Percentiles rank a stretch among this genome's conserved stretches.
Conservation (phyloP, 2,329 filamentous ascomycete species). For the Calonectria ilicicola region DNA sequence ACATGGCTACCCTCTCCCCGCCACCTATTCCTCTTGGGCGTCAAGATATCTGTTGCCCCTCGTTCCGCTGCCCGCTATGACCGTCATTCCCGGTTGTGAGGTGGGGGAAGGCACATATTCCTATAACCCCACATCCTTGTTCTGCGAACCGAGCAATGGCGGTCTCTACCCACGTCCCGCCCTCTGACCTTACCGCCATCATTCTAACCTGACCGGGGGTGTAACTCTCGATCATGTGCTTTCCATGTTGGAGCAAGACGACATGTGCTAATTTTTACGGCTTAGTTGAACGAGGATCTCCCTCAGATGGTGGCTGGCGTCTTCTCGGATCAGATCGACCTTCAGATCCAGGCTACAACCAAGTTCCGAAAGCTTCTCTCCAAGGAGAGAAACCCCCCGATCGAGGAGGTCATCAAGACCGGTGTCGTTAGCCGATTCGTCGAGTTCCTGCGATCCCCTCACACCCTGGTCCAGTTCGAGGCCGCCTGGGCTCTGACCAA, state of each 20-base stretch:
- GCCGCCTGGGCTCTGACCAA: constrained; percentile 99
- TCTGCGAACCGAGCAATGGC: constrained; percentile 30
- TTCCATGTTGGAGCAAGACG: constrained; percentile 20
- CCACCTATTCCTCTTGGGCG: neutral
- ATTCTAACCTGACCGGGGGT: neutral
- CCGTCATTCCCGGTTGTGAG: constrained; percentile 39
- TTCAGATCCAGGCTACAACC: constrained; percentile 96
- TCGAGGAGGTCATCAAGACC: constrained; percentile 99
- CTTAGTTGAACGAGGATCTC: constrained; percentile 94
- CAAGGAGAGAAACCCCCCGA: constrained; percentile 98
- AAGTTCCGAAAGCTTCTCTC: constrained; percentile 98
- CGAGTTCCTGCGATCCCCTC: constrained; percentile 96
- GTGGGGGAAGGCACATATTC: constrained; percentile 47
- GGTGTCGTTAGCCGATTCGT: constrained; percentile 98
- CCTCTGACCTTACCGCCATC: constrained; percentile 17
- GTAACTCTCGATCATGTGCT: neutral
- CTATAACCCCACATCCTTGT: constrained; percentile 48
- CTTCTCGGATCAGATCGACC: constrained; percentile 98
- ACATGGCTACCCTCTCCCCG: constrained; percentile 22
- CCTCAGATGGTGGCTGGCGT: constrained; percentile 98
- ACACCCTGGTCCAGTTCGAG: constrained; percentile 98
- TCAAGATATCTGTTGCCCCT: neutral
- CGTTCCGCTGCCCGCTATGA: constrained; percentile 25
- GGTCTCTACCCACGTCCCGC: constrained; percentile 25
- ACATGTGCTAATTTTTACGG: constrained; percentile 33